These are phyloP conservation scores for Senecio squalidus DNA, from an alignment of 140 eudicot species.

Conservation along the genomic window DNA sequence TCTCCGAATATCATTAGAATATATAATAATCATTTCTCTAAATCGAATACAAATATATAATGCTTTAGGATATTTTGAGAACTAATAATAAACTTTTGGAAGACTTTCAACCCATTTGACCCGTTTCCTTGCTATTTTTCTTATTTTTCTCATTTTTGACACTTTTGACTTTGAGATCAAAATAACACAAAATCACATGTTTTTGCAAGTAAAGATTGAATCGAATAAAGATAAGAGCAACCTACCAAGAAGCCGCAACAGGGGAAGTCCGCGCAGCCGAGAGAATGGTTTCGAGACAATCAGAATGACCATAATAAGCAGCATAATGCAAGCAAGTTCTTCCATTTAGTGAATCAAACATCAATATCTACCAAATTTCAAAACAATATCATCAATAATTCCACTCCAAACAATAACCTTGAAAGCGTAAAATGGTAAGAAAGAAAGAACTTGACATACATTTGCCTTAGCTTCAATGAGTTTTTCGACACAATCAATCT, in stretches of 20 bases:
- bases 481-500: slow-evolving; percentile 64
- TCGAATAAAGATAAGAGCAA: slow-evolving; percentile 8
- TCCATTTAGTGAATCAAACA: slow-evolving; percentile 69
- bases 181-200: not conserved
- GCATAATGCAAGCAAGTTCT: slow-evolving; percentile 91
- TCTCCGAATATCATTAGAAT: no score
- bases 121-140: no score
- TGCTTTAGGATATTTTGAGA: no score
- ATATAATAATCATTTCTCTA: no score
- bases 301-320: slow-evolving; percentile 79
- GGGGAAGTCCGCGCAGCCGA: slow-evolving; percentile 61
- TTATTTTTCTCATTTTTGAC: no score
- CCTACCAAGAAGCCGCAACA: slow-evolving; percentile 77
- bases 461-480: slow-evolving; percentile 87
- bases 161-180: no score
- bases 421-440: not conserved
- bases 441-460: slow-evolving; percentile 36
- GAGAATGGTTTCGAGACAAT: slow-evolving; percentile 75
- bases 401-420: not conserved
- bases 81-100: no score
- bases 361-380: slow-evolving; percentile 44
- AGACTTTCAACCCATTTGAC: no score
- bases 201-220: not conserved
- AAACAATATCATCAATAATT: slow-evolving; percentile 1
- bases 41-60: no score